Conservation (phyloP, 2,329 filamentous ascomycete species). For the Arthrobotrys iridis region DNA sequence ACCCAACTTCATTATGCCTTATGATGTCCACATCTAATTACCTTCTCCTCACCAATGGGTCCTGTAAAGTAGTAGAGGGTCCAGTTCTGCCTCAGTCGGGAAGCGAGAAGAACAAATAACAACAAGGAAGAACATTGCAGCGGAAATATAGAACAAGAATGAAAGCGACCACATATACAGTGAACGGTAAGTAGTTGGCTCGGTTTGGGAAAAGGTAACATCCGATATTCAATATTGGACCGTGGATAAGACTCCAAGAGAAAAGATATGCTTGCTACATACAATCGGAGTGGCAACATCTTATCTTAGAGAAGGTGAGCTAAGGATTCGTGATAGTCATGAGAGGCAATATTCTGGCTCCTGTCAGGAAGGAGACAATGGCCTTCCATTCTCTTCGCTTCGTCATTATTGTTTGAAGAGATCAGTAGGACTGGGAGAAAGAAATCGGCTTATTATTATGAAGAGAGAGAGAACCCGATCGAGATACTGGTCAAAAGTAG, state of each 20-base stretch:
- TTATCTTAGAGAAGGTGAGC: constrained; percentile 2
- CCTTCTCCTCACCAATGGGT: not conserved
- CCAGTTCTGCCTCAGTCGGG: too few species aligned
- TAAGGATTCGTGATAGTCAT: not conserved
- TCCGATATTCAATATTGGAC: constrained; percentile 44
- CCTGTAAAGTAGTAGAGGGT: too few species aligned
- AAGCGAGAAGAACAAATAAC: not conserved
- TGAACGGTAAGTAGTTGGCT: not conserved
- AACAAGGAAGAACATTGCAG: not conserved
- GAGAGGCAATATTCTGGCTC: not conserved
- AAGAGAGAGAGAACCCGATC: not conserved
- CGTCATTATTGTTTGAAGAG: constrained; percentile 5
- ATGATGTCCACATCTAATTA: not conserved
- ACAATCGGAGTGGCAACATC: constrained; percentile 39
- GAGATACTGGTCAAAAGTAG: constrained; percentile 10
- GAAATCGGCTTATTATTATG: constrained; percentile 14
- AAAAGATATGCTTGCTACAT: constrained; percentile 46
- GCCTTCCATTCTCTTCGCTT: constrained; percentile 4
- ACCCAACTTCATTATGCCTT: too few species aligned
- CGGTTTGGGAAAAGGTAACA: not conserved
- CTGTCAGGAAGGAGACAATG: not conserved
- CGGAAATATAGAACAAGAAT: constrained; percentile 10
- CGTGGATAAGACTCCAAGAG: not conserved
- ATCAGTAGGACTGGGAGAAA: not conserved
- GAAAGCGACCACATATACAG: not conserved